A percentile compares a stretch with the other conserved stretches of the same genome.
Conservation (phyloP, 2,329 filamentous ascomycete species). For the Nannizziopsis arthrosporioides region DNA sequence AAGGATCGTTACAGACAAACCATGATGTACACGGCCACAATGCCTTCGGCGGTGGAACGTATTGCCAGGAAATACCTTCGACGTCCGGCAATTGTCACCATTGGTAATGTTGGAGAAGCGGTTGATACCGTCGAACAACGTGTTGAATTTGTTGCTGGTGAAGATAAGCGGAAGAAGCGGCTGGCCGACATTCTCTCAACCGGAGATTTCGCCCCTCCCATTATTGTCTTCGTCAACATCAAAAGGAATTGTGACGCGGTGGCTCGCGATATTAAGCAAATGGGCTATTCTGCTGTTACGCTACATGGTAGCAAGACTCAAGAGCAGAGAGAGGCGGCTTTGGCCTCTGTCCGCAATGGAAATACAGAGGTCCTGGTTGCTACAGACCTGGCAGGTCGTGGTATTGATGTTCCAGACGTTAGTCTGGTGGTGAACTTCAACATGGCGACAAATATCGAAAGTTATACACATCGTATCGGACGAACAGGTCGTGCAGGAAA, state of each 20-base stretch:
- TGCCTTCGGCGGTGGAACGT: constrained; percentile 82
- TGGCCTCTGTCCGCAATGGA: constrained; percentile 71
- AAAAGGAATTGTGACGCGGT: constrained; percentile 97
- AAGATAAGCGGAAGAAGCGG: constrained; percentile 94
- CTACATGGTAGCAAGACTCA: constrained; percentile 94
- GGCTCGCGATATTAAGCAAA: constrained; percentile 82
- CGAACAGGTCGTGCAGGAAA: constrained; percentile 96
- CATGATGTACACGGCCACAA: constrained; percentile 99
- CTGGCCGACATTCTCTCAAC: constrained; percentile 80
- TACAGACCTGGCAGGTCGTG: constrained; percentile 87
- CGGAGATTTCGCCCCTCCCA: constrained; percentile 69
- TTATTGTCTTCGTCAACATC: constrained; percentile 99
- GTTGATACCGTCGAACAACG: constrained; percentile 97
- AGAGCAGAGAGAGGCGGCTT: constrained; percentile 88
- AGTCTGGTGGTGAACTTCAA: constrained; percentile 96
- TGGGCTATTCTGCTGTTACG: constrained; percentile 82
- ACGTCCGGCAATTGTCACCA: constrained; percentile 83
- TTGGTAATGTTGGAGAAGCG: constrained; percentile 87
- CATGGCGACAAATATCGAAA: constrained; percentile 87
- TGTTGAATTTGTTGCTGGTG: constrained; percentile 78
- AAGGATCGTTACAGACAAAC: constrained; percentile 83
- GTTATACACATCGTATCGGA: constrained; percentile 92
- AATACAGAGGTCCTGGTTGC: constrained; percentile 81
- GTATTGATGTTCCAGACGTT: constrained; percentile 95
- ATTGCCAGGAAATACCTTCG: constrained; percentile 96